Evolutionary conservation across 2,329 filamentous ascomycete species (phyloP).

Genomic region (Penicillium capsulatum): DNA sequence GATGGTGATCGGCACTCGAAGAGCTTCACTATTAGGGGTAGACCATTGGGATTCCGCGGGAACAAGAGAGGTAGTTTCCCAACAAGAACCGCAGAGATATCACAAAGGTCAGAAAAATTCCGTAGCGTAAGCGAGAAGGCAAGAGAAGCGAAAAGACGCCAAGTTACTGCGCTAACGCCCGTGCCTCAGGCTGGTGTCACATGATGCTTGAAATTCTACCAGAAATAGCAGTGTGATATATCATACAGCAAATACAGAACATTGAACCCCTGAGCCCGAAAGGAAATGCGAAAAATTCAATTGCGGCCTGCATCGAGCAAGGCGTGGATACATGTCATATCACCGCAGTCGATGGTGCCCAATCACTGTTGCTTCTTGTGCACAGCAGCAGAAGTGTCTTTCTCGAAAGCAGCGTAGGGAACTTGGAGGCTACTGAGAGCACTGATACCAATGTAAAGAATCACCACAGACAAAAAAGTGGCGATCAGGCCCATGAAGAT

Average conservation of each 20-base stretch:
- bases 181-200: conserved; percentile 17
- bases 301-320: conserved; percentile 10
- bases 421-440: conserved; percentile 79
- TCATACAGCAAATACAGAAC: conserved; percentile 19
- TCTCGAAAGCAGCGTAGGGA: conserved; percentile 91
- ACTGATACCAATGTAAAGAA: conserved; percentile 72
- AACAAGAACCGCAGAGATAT: too few species aligned
- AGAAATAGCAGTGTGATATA: conserved; percentile 20
- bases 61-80: too few species aligned
- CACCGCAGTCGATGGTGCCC: conserved; percentile 2
- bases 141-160: conserved; percentile 15
- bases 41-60: too few species aligned
- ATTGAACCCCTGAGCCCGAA: conserved; percentile 8
- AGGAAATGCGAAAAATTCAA: conserved; percentile 6
- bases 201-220: conserved; percentile 18
- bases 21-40: not conserved
- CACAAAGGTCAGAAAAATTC: too few species aligned
- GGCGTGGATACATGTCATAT: not conserved
- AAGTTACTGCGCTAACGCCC: conserved; percentile 14
- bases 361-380: conserved; percentile 71
- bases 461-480: conserved; percentile 65
- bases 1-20: conserved; percentile 6
- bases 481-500: conserved; percentile 83
- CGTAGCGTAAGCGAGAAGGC: conserved; percentile 13
- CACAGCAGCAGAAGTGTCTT: conserved; percentile 84